Evolutionary conservation across 2,329 filamentous ascomycete species (phyloP).

Genomic region (Thelonectria olida): DNA sequence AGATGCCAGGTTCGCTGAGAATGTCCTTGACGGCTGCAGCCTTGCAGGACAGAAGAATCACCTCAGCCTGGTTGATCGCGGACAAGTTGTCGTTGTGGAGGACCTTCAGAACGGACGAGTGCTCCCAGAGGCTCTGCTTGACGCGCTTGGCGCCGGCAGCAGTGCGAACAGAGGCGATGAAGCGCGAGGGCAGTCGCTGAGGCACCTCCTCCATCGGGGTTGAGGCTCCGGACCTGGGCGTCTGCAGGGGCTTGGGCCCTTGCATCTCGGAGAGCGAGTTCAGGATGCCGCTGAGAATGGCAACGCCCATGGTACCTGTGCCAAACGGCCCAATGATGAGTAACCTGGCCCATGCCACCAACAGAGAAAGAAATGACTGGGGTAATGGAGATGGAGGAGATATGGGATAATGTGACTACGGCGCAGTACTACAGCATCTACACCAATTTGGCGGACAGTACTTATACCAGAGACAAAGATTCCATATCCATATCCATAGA

Average conservation of each 20-base stretch:
- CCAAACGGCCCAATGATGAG: slow-evolving; percentile 21
- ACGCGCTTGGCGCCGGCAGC: slow-evolving; percentile 76
- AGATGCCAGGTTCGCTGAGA: slow-evolving; percentile 73
- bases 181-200: slow-evolving; percentile 72
- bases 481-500: slow-evolving; percentile 14
- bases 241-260: slow-evolving; percentile 55
- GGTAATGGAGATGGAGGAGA: slow-evolving; percentile 1
- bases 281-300: slow-evolving; percentile 83
- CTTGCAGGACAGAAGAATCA: slow-evolving; percentile 84
- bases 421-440: slow-evolving; percentile 20
- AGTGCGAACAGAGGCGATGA: slow-evolving; percentile 83
- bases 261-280: slow-evolving; percentile 69
- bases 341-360: slow-evolving; percentile 11
- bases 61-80: slow-evolving; percentile 73
- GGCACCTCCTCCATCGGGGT: slow-evolving; percentile 60
- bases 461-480: slow-evolving; percentile 5
- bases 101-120: slow-evolving; percentile 70
- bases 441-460: slow-evolving; percentile 22
- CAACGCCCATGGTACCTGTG: slow-evolving; percentile 83
- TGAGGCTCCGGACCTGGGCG: slow-evolving; percentile 52
- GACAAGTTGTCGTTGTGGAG: slow-evolving; percentile 77
- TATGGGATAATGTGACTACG: slow-evolving; percentile 1
- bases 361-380: background rate
- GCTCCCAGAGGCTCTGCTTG: slow-evolving; percentile 69
- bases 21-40: slow-evolving; percentile 77